Evolutionary conservation across 208 protist genomes (phyloP).

Genomic region (Leishmania tropica): DNA sequence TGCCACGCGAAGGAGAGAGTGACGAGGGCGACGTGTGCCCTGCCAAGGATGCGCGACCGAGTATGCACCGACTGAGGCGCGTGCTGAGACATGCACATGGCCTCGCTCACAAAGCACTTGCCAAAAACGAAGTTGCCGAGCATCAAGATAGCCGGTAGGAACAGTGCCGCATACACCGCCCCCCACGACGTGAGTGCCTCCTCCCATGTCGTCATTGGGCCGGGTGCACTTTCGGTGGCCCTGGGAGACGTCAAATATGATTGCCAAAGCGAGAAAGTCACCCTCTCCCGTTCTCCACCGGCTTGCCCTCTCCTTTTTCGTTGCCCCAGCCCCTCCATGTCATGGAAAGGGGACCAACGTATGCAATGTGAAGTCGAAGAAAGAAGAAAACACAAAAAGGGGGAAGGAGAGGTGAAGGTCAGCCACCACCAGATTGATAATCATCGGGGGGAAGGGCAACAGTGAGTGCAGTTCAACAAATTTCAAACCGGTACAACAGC

Average conservation of each 20-base stretch:
- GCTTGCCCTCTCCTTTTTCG: too few species aligned
- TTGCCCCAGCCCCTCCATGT: not conserved
- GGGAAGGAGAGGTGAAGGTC: not conserved
- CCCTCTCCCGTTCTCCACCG: not conserved
- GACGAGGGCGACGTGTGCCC: conserved; percentile 36
- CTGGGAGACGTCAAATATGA: not conserved
- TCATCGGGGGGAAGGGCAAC: not conserved
- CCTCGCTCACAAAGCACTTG: conserved; percentile 60
- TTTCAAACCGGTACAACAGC: not conserved
- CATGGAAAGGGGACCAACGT: not conserved
- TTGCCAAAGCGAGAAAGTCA: not conserved
- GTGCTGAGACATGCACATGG: conserved; percentile 38
- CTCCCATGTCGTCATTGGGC: conserved; percentile 13
- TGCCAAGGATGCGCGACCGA: conserved; percentile 28
- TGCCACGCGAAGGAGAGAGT: conserved; percentile 57
- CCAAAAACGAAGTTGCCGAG: conserved; percentile 68
- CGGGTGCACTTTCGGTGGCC: not conserved
- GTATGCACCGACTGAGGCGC: conserved; percentile 26
- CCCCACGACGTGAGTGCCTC: conserved; percentile 56
- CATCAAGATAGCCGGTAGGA: conserved; percentile 57
- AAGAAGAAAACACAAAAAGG: not conserved
- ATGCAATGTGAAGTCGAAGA: not conserved
- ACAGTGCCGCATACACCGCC: conserved; percentile 52
- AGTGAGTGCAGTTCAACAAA: not conserved
- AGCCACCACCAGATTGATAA: not conserved